These are phyloP conservation scores for Monosiga brevicollis DNA, from an alignment of 78 protist genomes.

Conservation along the genomic window DNA sequence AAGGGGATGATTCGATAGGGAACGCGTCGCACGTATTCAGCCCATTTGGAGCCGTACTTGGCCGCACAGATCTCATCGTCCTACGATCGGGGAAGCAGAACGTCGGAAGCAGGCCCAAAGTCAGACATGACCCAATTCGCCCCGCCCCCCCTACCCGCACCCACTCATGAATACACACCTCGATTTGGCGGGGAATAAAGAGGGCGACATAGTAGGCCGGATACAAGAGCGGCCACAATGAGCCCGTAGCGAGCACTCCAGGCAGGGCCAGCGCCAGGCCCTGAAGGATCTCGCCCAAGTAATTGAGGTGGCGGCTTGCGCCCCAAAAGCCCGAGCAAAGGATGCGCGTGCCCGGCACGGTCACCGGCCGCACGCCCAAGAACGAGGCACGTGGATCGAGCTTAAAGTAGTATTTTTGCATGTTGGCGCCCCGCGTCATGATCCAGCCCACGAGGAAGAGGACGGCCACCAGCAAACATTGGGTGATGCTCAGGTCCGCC, in stretches of 20 bases:
- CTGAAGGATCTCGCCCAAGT: conserved; percentile 12
- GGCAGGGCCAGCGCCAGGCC: conserved; percentile 5
- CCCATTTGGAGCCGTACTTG: background rate
- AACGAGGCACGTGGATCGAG: background rate
- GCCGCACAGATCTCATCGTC: background rate
- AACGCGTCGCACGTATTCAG: background rate
- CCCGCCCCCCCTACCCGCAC: no score
- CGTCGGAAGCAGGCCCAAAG: no score
- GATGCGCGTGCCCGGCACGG: background rate
- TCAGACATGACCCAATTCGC: no score
- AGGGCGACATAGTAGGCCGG: conserved; percentile 11
- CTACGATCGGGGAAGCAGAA: no score
- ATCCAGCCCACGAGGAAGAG: background rate
- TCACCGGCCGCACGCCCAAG: background rate
- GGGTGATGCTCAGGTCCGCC: background rate
- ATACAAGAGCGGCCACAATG: background rate
- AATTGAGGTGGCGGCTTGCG: conserved; percentile 8
- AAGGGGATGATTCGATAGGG: background rate
- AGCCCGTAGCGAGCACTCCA: background rate
- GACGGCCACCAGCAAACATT: background rate
- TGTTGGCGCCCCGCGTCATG: conserved; percentile 11
- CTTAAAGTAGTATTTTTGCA: background rate
- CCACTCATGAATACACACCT: no score
- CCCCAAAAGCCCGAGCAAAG: conserved; percentile 16
- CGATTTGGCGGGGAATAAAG: background rate